phyloP scores from a whole-genome alignment of 2,329 filamentous ascomycete species.

The Curvularia spicifera region DNA sequence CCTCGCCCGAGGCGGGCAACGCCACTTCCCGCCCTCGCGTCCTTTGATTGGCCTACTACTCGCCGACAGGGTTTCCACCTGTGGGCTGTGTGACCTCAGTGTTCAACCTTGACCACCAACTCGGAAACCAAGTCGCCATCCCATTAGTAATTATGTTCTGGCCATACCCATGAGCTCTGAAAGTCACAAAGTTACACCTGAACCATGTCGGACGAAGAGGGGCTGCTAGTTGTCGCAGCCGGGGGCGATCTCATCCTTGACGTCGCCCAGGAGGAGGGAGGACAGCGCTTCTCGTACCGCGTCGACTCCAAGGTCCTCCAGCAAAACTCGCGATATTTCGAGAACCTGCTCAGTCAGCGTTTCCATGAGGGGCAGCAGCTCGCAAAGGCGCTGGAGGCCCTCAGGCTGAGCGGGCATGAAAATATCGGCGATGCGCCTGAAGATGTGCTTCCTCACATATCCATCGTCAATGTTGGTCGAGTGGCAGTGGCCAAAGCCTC shows the following conservation, averaged over 20 bases:
- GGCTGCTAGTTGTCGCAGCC: slow-evolving; percentile 60
- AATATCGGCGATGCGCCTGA: slow-evolving; percentile 58
- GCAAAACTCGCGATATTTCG: slow-evolving; percentile 72
- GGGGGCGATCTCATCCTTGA: slow-evolving; percentile 71
- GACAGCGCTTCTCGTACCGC: slow-evolving; percentile 64
- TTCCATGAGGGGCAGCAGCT: slow-evolving; percentile 69
- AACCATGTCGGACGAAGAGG: slow-evolving; percentile 35
- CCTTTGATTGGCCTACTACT: slow-evolving; percentile 11
- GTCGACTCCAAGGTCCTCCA: slow-evolving; percentile 65
- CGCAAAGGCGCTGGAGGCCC: slow-evolving; percentile 56
- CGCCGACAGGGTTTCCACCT: slow-evolving; percentile 7
- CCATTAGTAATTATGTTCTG: slow-evolving; percentile 53
- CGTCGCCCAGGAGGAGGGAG: slow-evolving; percentile 68
- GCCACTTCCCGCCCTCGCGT: slow-evolving; percentile 6
- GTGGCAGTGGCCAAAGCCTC: slow-evolving; percentile 69
- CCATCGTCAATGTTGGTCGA: slow-evolving; percentile 71
- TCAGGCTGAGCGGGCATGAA: slow-evolving; percentile 56
- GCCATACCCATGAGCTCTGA: slow-evolving; percentile 56
- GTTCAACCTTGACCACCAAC: slow-evolving; percentile 3
- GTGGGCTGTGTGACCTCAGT: slow-evolving; percentile 22
- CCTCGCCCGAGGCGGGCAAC: background rate
- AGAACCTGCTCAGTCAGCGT: slow-evolving; percentile 67
- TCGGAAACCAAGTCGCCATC: slow-evolving; percentile 22
- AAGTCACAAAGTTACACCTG: slow-evolving; percentile 9
- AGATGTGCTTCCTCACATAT: slow-evolving; percentile 66